These are phyloP conservation scores for Spizellomyces punctatus DNA, from an alignment of 192 early-diverging fungal species.

Conservation along the genomic window DNA sequence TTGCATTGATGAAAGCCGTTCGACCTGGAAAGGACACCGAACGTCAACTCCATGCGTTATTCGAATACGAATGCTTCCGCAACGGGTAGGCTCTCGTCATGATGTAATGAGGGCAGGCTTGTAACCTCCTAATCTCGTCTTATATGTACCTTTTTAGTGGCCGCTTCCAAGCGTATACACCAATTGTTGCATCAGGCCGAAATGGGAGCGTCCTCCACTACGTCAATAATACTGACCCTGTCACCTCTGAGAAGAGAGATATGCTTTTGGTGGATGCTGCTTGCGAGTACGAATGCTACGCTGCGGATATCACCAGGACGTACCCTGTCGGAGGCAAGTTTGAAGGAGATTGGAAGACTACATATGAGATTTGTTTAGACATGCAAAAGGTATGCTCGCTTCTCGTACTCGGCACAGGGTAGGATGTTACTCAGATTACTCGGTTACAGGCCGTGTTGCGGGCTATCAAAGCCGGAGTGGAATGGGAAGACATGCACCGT, in stretches of 20 bases:
- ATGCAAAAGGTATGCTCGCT: conserved; percentile 65
- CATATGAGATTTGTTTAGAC: conserved; percentile 81
- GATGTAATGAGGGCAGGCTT: neutral
- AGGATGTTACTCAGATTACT: neutral
- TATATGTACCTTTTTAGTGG: conserved; percentile 28
- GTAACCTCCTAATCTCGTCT: neutral
- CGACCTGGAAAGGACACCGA: conserved; percentile 66
- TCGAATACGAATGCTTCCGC: conserved; percentile 70
- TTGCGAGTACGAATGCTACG: conserved; percentile 77
- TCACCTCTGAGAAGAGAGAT: conserved; percentile 47
- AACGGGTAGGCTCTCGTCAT: conserved; percentile 44
- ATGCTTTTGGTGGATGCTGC: conserved; percentile 63
- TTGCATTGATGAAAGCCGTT: conserved; percentile 71
- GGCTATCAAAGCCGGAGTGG: conserved; percentile 67
- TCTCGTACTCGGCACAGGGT: neutral
- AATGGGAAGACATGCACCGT: conserved; percentile 85
- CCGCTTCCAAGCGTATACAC: conserved; percentile 79
- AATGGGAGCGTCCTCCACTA: conserved; percentile 85
- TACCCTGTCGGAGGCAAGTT: conserved; percentile 82
- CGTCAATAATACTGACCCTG: conserved; percentile 65
- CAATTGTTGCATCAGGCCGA: conserved; percentile 79
- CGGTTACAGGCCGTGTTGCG: conserved; percentile 59
- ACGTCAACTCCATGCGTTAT: conserved; percentile 75
- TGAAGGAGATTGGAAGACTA: conserved; percentile 65
- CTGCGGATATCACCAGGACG: conserved; percentile 86